Evolutionary conservation across 192 early-diverging fungal species (phyloP), one percentile per base, ranked within the genome.

Genomic region (Glomus cerebriforme): DNA sequence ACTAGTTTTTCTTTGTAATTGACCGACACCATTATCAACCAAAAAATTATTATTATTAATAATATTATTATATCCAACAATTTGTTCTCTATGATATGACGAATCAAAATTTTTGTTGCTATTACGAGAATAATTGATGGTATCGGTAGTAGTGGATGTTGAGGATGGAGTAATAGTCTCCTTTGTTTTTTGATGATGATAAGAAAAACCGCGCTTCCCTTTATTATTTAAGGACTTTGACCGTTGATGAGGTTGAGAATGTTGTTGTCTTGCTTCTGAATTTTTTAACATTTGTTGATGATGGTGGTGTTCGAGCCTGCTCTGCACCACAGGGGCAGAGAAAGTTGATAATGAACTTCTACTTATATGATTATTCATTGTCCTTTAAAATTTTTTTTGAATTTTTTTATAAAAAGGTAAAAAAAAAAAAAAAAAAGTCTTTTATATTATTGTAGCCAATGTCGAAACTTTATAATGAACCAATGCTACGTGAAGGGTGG

Each of bases 301-400:
- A n/a, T 77, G 75, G 75, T 77, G 75, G 75, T 77, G 75, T 77
- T 77, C 75, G 75, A 77, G 75, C 75, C 75, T 77, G 75, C 75
- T 77, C 75, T 77, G 75, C 10, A 77, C 75, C 75, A 77, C 75
- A 27, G 75, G 75, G 63, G 63, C 75, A 77, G 75, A 77, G 60
- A 77, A 58, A 22, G 39, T 47, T 35, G 60, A 5, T 31, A 26
- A n/a, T n/a, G n/a, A n/a, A n/a, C n/a, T 73, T 58, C 22, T 59
- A 19, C 47, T 35, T 68, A 35, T 35, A 37, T 17, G 22, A 19
- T 37, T 68, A 68, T 35, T 34, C 66, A 68, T 68, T 68, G 66
- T 68, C 66, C 66, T 68, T 68, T n/a, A n/a, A n/a, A n/a, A 35
- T 35, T 67, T 68, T 37, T 68, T 68, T 35, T 66, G 13, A 13